Conservation (phyloP, 139 green algal species). For the Nannochloris sp. region DNA sequence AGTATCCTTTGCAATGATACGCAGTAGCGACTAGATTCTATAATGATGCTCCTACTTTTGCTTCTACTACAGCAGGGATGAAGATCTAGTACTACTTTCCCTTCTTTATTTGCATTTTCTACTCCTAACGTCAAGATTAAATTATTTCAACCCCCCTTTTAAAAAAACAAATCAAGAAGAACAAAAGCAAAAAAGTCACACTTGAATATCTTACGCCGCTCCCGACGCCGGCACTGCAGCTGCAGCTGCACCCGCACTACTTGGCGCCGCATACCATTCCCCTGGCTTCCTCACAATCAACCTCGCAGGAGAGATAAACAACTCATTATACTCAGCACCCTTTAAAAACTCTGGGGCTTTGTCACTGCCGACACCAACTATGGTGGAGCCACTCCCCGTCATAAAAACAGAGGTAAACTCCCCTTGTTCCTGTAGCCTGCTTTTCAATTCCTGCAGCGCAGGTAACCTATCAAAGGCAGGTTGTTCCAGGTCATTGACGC, state of each 20-base stretch:
- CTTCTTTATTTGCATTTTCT: too few relatives aligned
- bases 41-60: too few relatives aligned
- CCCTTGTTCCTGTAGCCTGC: slow-evolving; percentile 43
- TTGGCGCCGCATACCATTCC: slow-evolving; percentile 57
- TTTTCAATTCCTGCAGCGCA: slow-evolving; percentile 73
- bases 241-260: neutral
- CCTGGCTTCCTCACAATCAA: slow-evolving; percentile 58
- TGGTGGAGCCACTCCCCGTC: slow-evolving; percentile 88
- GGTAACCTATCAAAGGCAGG: slow-evolving; percentile 89
- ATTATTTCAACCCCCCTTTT: too few relatives aligned
- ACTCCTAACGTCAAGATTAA: too few relatives aligned
- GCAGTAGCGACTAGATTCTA: too few relatives aligned
- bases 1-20: too few relatives aligned
- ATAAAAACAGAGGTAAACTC: slow-evolving; percentile 88
- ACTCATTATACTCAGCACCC: slow-evolving; percentile 31
- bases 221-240: neutral
- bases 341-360: slow-evolving; percentile 47
- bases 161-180: too few relatives aligned
- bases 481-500: slow-evolving; percentile 90
- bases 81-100: too few relatives aligned
- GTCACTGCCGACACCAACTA: slow-evolving; percentile 70
- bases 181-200: too few relatives aligned
- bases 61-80: too few relatives aligned
- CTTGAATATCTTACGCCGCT: too few relatives aligned
- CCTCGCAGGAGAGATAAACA: slow-evolving; percentile 73